phyloP scores from a whole-genome alignment of 306 rosid species.

The Casuarina equisetifolia region DNA sequence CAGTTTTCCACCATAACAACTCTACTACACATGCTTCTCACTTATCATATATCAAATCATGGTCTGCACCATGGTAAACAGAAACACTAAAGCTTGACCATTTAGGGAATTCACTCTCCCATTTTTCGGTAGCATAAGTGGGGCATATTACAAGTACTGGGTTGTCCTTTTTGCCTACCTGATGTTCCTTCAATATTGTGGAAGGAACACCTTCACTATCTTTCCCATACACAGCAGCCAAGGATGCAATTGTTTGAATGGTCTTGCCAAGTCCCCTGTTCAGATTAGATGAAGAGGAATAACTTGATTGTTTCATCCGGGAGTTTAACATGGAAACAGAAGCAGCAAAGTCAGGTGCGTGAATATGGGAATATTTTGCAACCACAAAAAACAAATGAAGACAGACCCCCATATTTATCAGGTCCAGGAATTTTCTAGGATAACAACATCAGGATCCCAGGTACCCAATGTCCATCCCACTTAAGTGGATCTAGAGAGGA shows the following conservation, averaged over 20 bases:
- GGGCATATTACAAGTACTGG: slow-evolving; percentile 86
- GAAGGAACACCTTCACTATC: slow-evolving; percentile 44
- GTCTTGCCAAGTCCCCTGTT: slow-evolving; percentile 98
- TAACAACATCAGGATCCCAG: not conserved
- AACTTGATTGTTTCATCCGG: slow-evolving; percentile 18
- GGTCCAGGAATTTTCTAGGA: not conserved
- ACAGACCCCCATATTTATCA: not conserved
- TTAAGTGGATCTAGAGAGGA: not conserved
- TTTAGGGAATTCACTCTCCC: slow-evolving; percentile 90
- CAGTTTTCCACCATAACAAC: slow-evolving; percentile 64
- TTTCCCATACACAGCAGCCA: slow-evolving; percentile 81
- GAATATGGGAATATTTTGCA: not conserved
- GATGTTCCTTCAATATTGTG: slow-evolving; percentile 28
- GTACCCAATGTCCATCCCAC: not conserved
- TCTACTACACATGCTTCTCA: slow-evolving; percentile 55
- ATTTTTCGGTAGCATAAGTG: slow-evolving; percentile 78
- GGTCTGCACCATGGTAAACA: slow-evolving; percentile 80
- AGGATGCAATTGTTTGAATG: slow-evolving; percentile 88
- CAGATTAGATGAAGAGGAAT: slow-evolving; percentile 25
- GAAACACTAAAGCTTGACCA: slow-evolving; percentile 84
- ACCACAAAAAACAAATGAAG: not conserved
- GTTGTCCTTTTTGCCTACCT: slow-evolving; percentile 36
- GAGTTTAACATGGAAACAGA: slow-evolving; percentile 5
- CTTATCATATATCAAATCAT: slow-evolving; percentile 68
- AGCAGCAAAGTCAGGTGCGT: not conserved